Evolutionary conservation across 305 asterid species (phyloP), one percentile per base, ranked within the genome.

Genomic region (Striga hermonthica): DNA sequence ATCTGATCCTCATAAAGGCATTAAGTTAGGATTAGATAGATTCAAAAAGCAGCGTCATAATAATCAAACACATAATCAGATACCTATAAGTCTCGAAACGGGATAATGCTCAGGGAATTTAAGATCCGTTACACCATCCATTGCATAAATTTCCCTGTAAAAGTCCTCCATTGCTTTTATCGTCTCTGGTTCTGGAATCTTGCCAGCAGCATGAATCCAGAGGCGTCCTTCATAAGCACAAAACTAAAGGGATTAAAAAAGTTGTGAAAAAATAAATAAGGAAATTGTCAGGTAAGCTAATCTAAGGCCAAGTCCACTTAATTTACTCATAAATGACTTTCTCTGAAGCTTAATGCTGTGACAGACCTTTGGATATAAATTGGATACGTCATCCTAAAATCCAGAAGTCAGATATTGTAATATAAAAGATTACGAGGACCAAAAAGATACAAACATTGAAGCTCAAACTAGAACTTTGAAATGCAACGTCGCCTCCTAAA

Each of bases 161-260:
- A 90, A 93, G 28, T 86, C 86, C 71, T 93, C 96, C 98, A 93
- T 90, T 35, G 96, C 90, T 86, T 80, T 86, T 68, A 90, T 88
- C 15, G 97, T 90, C 50, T 79, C 94, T 16, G 82, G 86, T 64
- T 93, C 97, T 11, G 98, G 98, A 58, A 86, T 72, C 81, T 93
- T 93, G 62, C 96, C 60, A 67, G 98, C 97, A 66, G 98, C 97
- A 79, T 93, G 98, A 72, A 93, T 93, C 97, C 98, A 93, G 41
- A 93, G 89, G 61, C 96, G 86, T 9, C 97, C 98, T 92, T 60
- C 66, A 41, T 39, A 59, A 72, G 6, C 15, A 45, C 47, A 64
- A 74, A 5, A 54, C 2, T 22, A 22, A 22, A 22, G 31, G 31
- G 31, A 22, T 22, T 22, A 22, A 22, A 22, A 22, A 22, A 22